A percentile compares a stretch with the other conserved stretches of the same genome.
These are phyloP conservation scores for Tuber microsphaerosporum DNA, from an alignment of 495 filamentous ascomycete genomes.

Conservation along the genomic window DNA sequence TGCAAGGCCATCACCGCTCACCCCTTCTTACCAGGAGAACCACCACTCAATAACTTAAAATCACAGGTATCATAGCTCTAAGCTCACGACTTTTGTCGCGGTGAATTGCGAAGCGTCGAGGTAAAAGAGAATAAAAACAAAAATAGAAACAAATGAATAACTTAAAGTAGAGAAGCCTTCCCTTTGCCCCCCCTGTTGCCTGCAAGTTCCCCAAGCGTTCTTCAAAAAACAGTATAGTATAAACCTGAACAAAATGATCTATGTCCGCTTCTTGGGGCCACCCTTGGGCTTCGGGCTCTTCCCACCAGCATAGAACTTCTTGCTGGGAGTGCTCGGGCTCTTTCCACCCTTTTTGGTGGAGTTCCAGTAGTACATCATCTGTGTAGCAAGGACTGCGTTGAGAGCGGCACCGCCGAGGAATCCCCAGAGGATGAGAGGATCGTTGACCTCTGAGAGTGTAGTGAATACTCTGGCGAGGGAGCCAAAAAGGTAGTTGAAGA, in stretches of 20 bases:
- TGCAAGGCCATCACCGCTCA: not conserved
- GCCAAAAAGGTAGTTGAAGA: constrained; percentile 93
- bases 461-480: constrained; percentile 93
- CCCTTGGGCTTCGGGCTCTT: constrained; percentile 42
- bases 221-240: not conserved
- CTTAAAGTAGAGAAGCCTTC: not conserved
- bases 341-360: constrained; percentile 21
- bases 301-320: constrained; percentile 27
- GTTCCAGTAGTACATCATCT: constrained; percentile 98
- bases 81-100: not conserved
- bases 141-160: not conserved
- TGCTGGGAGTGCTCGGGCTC: constrained; percentile 8
- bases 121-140: constrained; percentile 4
- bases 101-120: not conserved
- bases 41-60: not conserved
- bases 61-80: not conserved
- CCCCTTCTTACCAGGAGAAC: not conserved
- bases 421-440: constrained; percentile 87
- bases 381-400: constrained; percentile 74
- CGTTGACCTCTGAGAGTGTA: constrained; percentile 89
- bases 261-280: constrained; percentile 37
- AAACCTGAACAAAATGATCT: constrained; percentile 12
- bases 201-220: not conserved
- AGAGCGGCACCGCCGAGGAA: constrained; percentile 82
- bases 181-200: not conserved